Conservation (phyloP, 1,284 basidiomycete genomes). For the Pterulicium gracile region DNA sequence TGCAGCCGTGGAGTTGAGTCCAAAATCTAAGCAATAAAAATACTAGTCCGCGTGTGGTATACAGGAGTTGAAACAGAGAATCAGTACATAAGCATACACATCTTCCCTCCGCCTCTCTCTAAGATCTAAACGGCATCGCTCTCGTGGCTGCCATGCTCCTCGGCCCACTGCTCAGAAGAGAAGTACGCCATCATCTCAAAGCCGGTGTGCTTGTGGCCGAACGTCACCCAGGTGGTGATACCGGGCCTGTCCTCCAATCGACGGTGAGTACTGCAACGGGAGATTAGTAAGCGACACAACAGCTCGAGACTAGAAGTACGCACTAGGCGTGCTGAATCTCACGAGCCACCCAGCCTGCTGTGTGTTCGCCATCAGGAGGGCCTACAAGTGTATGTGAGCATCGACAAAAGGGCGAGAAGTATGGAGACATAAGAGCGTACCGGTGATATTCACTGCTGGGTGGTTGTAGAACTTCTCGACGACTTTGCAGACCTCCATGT, state of each 20-base stretch:
- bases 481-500: constrained; percentile 15
- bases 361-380: constrained; percentile 6
- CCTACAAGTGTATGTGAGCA: background rate
- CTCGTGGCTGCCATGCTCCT: too few relatives aligned
- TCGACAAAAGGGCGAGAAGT: background rate
- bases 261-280: constrained; percentile 16
- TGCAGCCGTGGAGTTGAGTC: too few relatives aligned
- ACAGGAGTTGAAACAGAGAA: too few relatives aligned
- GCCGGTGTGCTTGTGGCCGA: constrained; percentile 18
- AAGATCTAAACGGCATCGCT: too few relatives aligned
- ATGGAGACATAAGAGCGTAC: background rate
- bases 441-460: constrained; percentile 7
- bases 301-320: constrained; percentile 5
- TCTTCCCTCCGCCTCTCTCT: too few relatives aligned
- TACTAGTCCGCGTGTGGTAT: too few relatives aligned
- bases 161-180: constrained; percentile 21
- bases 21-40: too few relatives aligned
- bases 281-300: constrained; percentile 6
- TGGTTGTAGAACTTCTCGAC: constrained; percentile 17
- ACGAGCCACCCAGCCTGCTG: constrained; percentile 17
- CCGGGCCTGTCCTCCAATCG: constrained; percentile 13
- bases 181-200: constrained; percentile 22
- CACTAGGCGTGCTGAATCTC: constrained; percentile 18
- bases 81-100: too few relatives aligned
- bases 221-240: constrained; percentile 21